A percentile compares a stretch with the other conserved stretches of the same genome.
These are phyloP conservation scores for Cryoendolithus antarcticus DNA, from an alignment of 2,329 filamentous ascomycete genomes.

Conservation along the genomic window DNA sequence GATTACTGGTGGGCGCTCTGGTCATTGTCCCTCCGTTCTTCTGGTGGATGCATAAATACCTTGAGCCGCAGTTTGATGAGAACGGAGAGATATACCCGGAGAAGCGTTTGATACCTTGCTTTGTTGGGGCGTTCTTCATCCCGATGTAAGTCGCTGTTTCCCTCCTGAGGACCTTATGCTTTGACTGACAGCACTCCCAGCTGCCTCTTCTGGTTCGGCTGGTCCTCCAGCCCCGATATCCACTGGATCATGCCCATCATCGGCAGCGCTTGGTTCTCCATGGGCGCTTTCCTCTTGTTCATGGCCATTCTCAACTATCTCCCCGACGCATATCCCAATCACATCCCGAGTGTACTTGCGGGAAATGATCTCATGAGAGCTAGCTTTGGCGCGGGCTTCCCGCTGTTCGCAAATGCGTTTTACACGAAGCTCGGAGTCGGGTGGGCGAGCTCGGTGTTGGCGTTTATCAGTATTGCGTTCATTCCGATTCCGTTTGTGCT, in stretches of 20 bases:
- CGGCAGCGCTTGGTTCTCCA: constrained; percentile 22
- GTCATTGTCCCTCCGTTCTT: constrained; percentile 29
- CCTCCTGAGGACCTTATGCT: no score
- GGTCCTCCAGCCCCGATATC: constrained; percentile 18
- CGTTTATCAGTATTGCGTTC: constrained; percentile 36
- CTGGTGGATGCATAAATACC: constrained; percentile 23
- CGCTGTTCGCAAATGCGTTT: constrained; percentile 39
- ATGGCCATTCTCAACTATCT: constrained; percentile 35
- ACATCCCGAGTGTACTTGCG: constrained; percentile 31
- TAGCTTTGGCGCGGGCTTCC: constrained; percentile 29
- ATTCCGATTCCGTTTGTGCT: constrained; percentile 48
- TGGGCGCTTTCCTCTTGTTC: constrained; percentile 35
- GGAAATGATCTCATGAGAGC: constrained; percentile 33
- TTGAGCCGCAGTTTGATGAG: constrained; percentile 30
- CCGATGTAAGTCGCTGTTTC: constrained; percentile 17
- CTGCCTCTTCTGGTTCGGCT: constrained; percentile 35
- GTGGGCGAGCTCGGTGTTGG: constrained; percentile 47
- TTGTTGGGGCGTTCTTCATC: constrained; percentile 28
- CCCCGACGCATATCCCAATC: constrained; percentile 30
- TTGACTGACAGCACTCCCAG: constrained; percentile 2
- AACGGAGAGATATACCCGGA: constrained; percentile 30
- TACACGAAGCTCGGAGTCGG: constrained; percentile 58
- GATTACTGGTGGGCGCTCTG: constrained; percentile 27
- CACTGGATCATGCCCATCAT: constrained; percentile 33
- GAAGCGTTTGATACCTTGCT: constrained; percentile 25